Conservation (phyloP, 345 rosid species). For the Linum tenue region DNA sequence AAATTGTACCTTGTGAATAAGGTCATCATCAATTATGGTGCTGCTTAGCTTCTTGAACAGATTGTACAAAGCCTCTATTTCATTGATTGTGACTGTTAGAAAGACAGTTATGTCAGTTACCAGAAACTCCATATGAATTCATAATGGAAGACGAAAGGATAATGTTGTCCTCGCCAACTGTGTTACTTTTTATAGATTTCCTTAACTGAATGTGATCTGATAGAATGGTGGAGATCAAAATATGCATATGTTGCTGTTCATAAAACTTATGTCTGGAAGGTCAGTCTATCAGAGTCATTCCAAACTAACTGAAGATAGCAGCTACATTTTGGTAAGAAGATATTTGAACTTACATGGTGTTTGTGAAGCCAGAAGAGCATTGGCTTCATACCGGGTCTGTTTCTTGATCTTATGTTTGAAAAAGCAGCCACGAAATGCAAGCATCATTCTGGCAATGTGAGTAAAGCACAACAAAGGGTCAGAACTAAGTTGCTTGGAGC, state of each 20-base stretch:
- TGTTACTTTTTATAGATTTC: not conserved
- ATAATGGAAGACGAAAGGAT: not conserved
- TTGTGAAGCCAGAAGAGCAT: constrained; percentile 55
- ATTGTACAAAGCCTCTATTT: constrained; percentile 62
- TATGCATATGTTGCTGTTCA: not conserved
- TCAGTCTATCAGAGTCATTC: not conserved
- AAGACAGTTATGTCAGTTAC: not conserved
- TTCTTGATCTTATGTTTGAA: constrained; percentile 29
- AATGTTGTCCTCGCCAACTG: not conserved
- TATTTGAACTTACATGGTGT: constrained; percentile 63
- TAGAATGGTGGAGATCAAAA: not conserved
- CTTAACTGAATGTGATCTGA: not conserved
- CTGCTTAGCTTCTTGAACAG: constrained; percentile 65
- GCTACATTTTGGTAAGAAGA: constrained; percentile 1
- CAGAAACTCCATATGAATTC: not conserved
- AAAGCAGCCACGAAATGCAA: constrained; percentile 40
- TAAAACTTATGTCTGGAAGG: not conserved
- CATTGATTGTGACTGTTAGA: constrained; percentile 56
- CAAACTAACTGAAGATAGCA: not conserved
- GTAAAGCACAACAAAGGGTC: too few species aligned
- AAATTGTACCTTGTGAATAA: constrained; percentile 50
- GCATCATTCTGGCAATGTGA: constrained; percentile 22
- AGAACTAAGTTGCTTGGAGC: too few species aligned
- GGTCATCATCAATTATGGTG: constrained; percentile 37
- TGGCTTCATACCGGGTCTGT: constrained; percentile 38